Evolutionary conservation across 2,329 filamentous ascomycete genomes (phyloP).

Genomic region (Fusarium veterinarium): DNA sequence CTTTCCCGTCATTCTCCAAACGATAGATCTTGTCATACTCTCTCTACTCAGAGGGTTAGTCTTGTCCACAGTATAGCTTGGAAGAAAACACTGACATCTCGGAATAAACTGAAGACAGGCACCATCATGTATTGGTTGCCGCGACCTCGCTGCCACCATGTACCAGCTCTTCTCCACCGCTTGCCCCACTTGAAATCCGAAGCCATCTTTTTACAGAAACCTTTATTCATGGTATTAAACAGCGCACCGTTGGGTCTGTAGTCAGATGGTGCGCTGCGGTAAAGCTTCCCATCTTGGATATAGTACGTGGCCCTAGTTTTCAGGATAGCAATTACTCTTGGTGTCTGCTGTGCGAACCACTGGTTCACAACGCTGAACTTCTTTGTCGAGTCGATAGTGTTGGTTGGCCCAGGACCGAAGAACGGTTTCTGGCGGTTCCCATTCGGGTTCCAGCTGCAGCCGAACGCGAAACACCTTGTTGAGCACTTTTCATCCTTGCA

Average conservation of each 20-base stretch:
- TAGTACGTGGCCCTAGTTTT: constrained; percentile 65
- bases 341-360: constrained; percentile 61
- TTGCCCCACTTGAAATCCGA: background rate
- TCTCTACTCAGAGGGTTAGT: background rate
- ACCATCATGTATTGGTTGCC: background rate
- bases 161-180: background rate
- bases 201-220: background rate
- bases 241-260: background rate
- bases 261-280: background rate
- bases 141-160: background rate
- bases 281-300: constrained; percentile 60
- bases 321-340: background rate
- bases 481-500: constrained; percentile 64
- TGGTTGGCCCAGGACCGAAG: constrained; percentile 66
- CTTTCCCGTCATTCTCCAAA: background rate
- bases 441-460: constrained; percentile 77
- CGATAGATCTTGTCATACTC: background rate
- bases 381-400: constrained; percentile 67
- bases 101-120: background rate
- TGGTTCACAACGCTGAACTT: constrained; percentile 74
- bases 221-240: background rate
- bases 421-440: constrained; percentile 65
- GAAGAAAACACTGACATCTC: background rate
- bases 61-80: background rate
- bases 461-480: constrained; percentile 72